Evolutionary conservation across 179 eudicot genomes (phyloP).

Genomic region (Spergularia azorica): DNA sequence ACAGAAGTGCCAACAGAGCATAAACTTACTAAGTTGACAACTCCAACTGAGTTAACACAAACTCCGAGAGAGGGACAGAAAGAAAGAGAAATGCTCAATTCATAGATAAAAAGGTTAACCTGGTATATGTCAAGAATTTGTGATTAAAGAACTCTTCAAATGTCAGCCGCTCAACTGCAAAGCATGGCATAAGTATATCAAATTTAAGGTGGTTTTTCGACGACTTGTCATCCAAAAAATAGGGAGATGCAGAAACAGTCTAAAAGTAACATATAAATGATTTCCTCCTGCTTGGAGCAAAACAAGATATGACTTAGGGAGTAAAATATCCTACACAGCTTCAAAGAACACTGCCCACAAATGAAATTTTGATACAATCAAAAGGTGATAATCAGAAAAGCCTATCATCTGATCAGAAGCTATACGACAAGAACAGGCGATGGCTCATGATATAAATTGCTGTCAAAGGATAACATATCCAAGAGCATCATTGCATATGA

Average conservation of each 20-base stretch:
- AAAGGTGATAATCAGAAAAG: neutral
- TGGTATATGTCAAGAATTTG: constrained; percentile 40
- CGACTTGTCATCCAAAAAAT: neutral
- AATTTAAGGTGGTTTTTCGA: no score
- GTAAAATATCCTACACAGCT: no score
- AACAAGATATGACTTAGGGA: no score
- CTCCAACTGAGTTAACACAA: neutral
- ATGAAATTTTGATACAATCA: neutral
- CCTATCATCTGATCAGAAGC: neutral
- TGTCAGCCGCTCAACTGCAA: constrained; percentile 62
- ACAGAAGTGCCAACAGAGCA: neutral
- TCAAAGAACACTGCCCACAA: neutral
- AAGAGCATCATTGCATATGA: neutral
- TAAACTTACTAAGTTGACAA: neutral
- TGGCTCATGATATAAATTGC: neutral
- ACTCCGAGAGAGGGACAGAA: neutral
- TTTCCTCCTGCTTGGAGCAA: no score
- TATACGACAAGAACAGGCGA: neutral
- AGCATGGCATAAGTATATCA: constrained; percentile 19
- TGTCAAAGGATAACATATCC: neutral
- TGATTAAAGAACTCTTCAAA: constrained; percentile 61
- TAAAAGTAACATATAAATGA: neutral
- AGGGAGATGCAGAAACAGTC: neutral
- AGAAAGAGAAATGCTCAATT: neutral
- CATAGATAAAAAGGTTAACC: constrained; percentile 28